Evolutionary conservation across 495 filamentous ascomycete genomes (phyloP).

Genomic region (Daldinia decipiens): DNA sequence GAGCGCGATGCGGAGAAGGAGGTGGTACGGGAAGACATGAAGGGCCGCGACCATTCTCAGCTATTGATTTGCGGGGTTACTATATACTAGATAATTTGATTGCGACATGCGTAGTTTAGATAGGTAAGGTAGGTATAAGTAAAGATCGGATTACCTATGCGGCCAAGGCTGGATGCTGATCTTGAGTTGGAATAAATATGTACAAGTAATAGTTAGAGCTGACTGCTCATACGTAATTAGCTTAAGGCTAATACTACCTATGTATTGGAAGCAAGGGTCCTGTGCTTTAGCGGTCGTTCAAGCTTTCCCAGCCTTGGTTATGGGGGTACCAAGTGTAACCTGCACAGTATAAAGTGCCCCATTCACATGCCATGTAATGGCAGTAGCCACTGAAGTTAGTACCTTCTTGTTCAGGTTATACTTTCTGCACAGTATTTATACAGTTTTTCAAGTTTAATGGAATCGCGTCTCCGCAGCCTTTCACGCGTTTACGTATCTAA

Average conservation of each 20-base stretch:
- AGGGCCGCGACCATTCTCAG: conserved; percentile 40
- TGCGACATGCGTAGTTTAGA: conserved; percentile 9
- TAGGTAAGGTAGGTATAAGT: not conserved
- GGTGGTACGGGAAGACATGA: conserved; percentile 72
- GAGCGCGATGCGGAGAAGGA: conserved; percentile 63
- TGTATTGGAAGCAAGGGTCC: conserved; percentile 10
- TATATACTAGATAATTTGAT: conserved; percentile 3
- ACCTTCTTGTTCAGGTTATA: not conserved
- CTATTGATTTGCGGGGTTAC: conserved; percentile 45
- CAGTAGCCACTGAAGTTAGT: no score
- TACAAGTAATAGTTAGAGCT: conserved; percentile 7
- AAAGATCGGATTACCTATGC: conserved; percentile 2
- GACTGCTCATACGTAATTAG: conserved; percentile 22
- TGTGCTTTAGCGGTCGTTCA: conserved; percentile 1
- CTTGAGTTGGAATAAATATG: conserved; percentile 12
- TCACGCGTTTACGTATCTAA: conserved; percentile 25
- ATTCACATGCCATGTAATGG: no score
- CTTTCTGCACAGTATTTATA: not conserved
- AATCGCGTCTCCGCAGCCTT: conserved; percentile 44
- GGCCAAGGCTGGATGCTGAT: conserved; percentile 17
- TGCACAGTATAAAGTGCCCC: not conserved
- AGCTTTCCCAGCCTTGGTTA: conserved; percentile 11
- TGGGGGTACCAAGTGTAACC: not conserved
- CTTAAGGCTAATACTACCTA: not conserved
- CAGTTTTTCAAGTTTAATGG: conserved; percentile 39